Base-by-base conservation (phyloP, 2,329 filamentous ascomycete genomes). In the Cyphellophora europaea region DNA sequence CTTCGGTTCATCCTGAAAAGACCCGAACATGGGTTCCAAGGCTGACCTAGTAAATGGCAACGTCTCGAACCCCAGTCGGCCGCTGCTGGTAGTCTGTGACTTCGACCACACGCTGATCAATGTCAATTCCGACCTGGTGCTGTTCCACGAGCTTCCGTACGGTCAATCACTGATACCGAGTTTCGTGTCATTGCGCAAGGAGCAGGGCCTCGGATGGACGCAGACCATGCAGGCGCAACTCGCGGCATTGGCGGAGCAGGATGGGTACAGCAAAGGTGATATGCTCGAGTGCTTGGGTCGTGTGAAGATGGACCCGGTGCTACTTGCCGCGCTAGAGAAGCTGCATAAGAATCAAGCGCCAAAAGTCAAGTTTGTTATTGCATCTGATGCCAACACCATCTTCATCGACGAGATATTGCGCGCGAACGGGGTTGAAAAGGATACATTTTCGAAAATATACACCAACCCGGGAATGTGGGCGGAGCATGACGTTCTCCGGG, bases 331-430 rank as follows among this genome's bases (percentile, higher is more conserved):
- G 5, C 14, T 32, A n/a, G 12, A 16, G 6, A n/a, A 5, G n/a
- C 16, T 32, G 30, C 5, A 18, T 17, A n/a, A 8, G 21, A 15
- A 11, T 6, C 13, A 25, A 13, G 33, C 11, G 4, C 29, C 30
- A 14, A 27, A 27, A 15, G 10, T 35, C 6, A 17, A 36, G 14
- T 18, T 36, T 14, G 33, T 23, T 8, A 36, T 39, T 16, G 33
- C 34, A 11, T 33, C 37, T 10, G 37, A 33, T 13, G 29, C 34
- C 33, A 39, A 39, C 23, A 36, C 32, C 10, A 23, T 39, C 17
- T 21, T 36, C 18, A 33, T 39, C 18, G 25, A 36, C 13, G 33
- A 19, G 30, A 39, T 31, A 11, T n/a, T 39, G 4, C 21, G 36
- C 14, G 23, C 12, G 17, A 32, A 32, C 17, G 30, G 6, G 13